Conservation (phyloP, 352 stramenopile species). For the Blastocystis hominis region DNA sequence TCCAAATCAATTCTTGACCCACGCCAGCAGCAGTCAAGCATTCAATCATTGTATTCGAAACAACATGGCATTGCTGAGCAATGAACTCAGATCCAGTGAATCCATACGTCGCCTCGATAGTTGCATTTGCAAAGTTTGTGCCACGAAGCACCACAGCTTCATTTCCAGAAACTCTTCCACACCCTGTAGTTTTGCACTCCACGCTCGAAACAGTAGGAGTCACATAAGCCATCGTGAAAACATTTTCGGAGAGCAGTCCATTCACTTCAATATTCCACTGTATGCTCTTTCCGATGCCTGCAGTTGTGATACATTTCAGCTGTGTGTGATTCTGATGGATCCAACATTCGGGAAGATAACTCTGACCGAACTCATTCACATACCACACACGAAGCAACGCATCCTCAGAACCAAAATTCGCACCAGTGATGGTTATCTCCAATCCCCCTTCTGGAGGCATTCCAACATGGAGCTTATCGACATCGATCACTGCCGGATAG, state of each 20-base stretch:
- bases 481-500: not conserved
- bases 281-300: not conserved
- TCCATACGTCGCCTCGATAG: not conserved
- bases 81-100: not conserved
- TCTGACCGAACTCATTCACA: not conserved
- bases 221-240: not conserved
- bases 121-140: not conserved
- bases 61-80: not conserved
- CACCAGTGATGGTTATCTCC: not conserved
- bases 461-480: not conserved
- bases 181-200: not conserved
- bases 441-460: not conserved
- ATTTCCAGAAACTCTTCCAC: not conserved
- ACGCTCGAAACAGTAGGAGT: not conserved
- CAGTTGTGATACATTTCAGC: not conserved
- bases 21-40: not conserved
- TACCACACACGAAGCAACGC: not conserved
- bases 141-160: not conserved
- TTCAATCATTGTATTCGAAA: not conserved
- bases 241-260: not conserved
- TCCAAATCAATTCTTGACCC: not conserved
- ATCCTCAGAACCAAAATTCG: not conserved
- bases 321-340: not conserved
- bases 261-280: slow-evolving; percentile 9
- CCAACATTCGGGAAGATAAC: not conserved